Conservation (phyloP, 2,329 filamentous ascomycete genomes). For the Cephalotrichum gorgonifer region DNA sequence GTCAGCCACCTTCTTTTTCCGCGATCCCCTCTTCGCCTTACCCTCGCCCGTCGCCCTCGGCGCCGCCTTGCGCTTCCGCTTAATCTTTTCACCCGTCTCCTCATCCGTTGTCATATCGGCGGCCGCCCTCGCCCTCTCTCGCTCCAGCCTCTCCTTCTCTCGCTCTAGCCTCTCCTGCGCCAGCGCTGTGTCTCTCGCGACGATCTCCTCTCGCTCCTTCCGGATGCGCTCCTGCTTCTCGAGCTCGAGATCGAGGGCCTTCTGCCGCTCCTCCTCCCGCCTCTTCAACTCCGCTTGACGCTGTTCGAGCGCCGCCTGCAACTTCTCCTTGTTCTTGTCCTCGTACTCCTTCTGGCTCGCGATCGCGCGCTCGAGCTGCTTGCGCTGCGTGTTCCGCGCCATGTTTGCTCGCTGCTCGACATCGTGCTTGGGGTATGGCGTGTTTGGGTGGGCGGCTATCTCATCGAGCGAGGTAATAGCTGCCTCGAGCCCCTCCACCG, state of each 20-base stretch:
- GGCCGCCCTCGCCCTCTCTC: conserved; percentile 56
- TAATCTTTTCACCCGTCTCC: conserved; percentile 72
- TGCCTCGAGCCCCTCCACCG: conserved; percentile 69
- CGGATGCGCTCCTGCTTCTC: conserved; percentile 71
- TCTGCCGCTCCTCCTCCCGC: conserved; percentile 66
- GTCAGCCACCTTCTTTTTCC: conserved; percentile 43
- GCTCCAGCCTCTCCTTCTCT: conserved; percentile 53
- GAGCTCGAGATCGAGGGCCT: conserved; percentile 56
- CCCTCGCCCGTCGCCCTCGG: conserved; percentile 25
- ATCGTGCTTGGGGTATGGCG: conserved; percentile 83
- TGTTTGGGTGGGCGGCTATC: conserved; percentile 50
- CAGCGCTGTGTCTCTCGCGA: conserved; percentile 62
- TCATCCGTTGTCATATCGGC: conserved; percentile 74
- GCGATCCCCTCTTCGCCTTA: conserved; percentile 31
- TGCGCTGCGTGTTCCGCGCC: conserved; percentile 89
- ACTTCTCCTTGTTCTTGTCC: conserved; percentile 80
- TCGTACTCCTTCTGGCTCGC: conserved; percentile 86
- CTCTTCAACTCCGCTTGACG: conserved; percentile 71
- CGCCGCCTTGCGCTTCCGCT: conserved; percentile 53
- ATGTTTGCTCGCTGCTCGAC: conserved; percentile 95
- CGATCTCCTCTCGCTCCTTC: conserved; percentile 76
- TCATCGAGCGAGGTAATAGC: conserved; percentile 66
- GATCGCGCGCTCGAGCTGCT: conserved; percentile 78
- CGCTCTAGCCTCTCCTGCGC: conserved; percentile 64
- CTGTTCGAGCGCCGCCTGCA: conserved; percentile 67